Evolutionary conservation across 2,329 filamentous ascomycete genomes (phyloP).

Genomic region (Ophiostoma sp.): DNA sequence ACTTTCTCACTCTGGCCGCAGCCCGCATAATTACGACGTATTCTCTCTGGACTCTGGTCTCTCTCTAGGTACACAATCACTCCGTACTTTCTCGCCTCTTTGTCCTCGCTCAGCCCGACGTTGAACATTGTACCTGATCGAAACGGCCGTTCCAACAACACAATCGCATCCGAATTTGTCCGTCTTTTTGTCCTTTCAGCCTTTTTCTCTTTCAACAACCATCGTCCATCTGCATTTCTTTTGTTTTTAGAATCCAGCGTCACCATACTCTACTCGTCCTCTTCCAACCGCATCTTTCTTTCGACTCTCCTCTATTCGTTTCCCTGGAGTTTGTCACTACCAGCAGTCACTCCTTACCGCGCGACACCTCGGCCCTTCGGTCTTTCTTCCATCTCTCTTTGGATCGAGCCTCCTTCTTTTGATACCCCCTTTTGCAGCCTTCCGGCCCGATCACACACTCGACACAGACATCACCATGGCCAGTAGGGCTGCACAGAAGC

Average conservation of each 20-base stretch:
- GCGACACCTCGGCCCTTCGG: not conserved
- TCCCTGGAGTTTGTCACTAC: not conserved
- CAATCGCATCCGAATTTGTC: not conserved
- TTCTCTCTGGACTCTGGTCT: not conserved
- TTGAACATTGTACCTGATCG: not conserved
- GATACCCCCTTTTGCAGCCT: not conserved
- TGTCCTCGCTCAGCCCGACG: not conserved
- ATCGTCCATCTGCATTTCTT: no score
- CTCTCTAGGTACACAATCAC: not conserved
- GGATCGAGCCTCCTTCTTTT: not conserved
- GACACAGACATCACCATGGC: slow-evolving; percentile 53
- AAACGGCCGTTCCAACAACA: not conserved
- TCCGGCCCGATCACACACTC: not conserved
- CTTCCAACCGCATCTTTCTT: not conserved
- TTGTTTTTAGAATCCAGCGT: not conserved
- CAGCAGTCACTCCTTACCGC: slow-evolving; percentile 2
- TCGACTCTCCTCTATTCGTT: no score
- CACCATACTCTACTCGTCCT: not conserved
- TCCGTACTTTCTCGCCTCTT: slow-evolving; percentile 2
- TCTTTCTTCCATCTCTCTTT: not conserved
- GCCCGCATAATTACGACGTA: not conserved
- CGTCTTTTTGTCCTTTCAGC: not conserved
- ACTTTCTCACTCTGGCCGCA: no score
- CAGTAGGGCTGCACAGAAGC: slow-evolving; percentile 70
- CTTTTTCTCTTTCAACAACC: not conserved